These are phyloP conservation scores for Tephrocybe rancida DNA, from an alignment of 768 basidiomycete species.

Conservation along the genomic window DNA sequence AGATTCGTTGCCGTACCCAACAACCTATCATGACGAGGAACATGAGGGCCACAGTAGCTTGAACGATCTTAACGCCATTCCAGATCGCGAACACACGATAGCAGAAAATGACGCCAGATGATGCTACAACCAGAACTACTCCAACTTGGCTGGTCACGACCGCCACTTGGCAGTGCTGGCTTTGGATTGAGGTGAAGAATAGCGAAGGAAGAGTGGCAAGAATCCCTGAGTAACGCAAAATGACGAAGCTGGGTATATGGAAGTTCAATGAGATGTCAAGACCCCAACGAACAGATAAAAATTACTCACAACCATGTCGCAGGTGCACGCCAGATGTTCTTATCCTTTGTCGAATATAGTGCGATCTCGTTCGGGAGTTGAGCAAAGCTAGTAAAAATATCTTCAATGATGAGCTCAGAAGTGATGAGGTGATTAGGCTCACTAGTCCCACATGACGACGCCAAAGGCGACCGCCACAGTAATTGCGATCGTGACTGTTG, in stretches of 20 bases:
- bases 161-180: slow-evolving; percentile 29
- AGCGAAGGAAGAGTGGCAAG: slow-evolving; percentile 28
- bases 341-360: slow-evolving; percentile 21
- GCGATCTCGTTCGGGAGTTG: slow-evolving; percentile 31
- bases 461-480: slow-evolving; percentile 31
- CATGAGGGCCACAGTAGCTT: slow-evolving; percentile 23
- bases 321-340: slow-evolving; percentile 27
- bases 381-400: slow-evolving; percentile 21
- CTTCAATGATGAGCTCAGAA: not conserved
- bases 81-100: slow-evolving; percentile 35
- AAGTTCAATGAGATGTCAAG: not conserved
- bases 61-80: slow-evolving; percentile 27
- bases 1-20: slow-evolving; percentile 26
- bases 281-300: not conserved
- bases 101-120: slow-evolving; percentile 33
- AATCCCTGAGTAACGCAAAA: slow-evolving; percentile 34
- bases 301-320: slow-evolving; percentile 31
- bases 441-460: slow-evolving; percentile 36
- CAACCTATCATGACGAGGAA: slow-evolving; percentile 29
- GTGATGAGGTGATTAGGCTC: slow-evolving; percentile 5
- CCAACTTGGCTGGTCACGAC: slow-evolving; percentile 31
- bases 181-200: slow-evolving; percentile 29
- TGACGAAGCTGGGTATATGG: slow-evolving; percentile 26
- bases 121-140: slow-evolving; percentile 28
- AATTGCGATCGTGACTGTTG: slow-evolving; percentile 21